phyloP scores from a whole-genome alignment of 352 stramenopile genomes.

The Blastocystis sp. region DNA sequence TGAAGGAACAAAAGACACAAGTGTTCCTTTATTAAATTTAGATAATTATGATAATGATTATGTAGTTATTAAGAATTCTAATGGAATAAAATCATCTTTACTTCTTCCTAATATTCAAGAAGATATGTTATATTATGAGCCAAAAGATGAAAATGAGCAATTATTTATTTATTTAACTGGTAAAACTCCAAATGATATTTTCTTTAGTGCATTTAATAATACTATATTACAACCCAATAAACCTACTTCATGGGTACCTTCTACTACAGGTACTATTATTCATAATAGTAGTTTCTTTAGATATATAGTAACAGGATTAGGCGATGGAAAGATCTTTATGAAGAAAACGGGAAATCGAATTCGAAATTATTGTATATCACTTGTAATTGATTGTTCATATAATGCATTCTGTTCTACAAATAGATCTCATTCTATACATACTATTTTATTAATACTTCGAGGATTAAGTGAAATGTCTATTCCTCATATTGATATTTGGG shows the following conservation, averaged over 20 bases:
- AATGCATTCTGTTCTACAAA: constrained; percentile 9
- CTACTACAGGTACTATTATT: background rate
- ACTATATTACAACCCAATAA: background rate
- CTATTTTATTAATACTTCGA: background rate
- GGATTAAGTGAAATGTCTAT: background rate
- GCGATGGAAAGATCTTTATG: background rate
- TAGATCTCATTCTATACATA: background rate
- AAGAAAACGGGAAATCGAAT: background rate
- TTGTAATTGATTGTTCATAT: background rate
- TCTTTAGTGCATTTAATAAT: background rate
- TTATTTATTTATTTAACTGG: no score
- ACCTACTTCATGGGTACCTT: background rate
- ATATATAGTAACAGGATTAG: background rate
- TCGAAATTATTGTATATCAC: background rate
- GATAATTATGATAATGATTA: no score
- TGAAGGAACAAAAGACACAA: no score
- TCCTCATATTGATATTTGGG: constrained; percentile 2
- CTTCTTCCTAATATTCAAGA: no score
- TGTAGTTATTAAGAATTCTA: no score
- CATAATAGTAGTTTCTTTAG: background rate
- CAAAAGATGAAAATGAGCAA: no score
- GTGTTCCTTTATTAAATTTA: no score
- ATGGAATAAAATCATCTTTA: no score
- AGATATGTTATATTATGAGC: no score
- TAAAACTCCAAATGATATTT: no score